Conservation (phyloP, 169 alveolate genomes). For the Eimeria zaria region DNA sequence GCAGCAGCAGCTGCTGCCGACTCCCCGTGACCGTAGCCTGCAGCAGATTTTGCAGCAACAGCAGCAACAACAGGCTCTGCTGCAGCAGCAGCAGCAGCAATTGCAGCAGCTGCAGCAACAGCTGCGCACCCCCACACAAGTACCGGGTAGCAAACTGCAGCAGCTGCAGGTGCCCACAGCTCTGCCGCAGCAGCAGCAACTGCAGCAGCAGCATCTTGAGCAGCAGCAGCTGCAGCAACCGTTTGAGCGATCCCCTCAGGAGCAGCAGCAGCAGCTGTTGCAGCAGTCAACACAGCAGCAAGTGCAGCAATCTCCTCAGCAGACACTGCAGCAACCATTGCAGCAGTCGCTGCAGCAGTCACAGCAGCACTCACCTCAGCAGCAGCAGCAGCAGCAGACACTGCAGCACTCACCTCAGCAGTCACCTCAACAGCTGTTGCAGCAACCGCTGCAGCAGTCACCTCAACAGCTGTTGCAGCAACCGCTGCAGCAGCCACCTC, state of each 20-base stretch:
- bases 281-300: background rate
- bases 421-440: background rate
- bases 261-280: background rate
- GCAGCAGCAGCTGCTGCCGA: constrained; percentile 24
- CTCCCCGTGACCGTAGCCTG: background rate
- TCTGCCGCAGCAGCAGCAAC: background rate
- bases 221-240: background rate
- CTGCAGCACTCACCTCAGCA: background rate
- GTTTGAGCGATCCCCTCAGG: background rate
- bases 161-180: background rate
- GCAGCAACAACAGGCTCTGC: constrained; percentile 9
- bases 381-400: too few species aligned
- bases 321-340: background rate
- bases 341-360: background rate
- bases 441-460: too few species aligned
- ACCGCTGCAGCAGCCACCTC: too few species aligned
- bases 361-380: background rate
- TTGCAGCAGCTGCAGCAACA: background rate
- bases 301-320: background rate
- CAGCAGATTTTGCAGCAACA: background rate
- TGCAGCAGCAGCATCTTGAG: background rate
- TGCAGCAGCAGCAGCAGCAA: background rate
- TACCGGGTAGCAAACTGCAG: too few species aligned
- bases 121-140: too few species aligned
- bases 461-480: too few species aligned